Evolutionary conservation across 1,284 basidiomycete genomes (phyloP), one percentile per base, ranked within the genome.

Genomic region (Pyrrhoderma lamaoense): DNA sequence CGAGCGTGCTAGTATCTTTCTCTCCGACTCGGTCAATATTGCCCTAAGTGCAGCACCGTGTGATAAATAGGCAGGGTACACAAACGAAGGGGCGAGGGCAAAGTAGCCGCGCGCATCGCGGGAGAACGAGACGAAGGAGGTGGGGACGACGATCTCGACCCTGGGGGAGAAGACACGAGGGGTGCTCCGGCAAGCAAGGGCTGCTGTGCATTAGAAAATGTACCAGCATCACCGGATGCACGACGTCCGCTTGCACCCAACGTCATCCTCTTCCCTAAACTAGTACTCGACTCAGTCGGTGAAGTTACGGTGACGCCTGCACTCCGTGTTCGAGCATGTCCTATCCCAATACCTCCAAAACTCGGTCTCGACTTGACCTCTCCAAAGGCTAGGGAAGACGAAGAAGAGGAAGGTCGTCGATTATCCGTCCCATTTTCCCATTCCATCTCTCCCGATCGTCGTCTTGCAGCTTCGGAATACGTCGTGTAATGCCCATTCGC

Each of bases 21-120:
- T 22, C 22, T 54, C 52, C 22, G 40, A 27, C 13, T 47, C 51
- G 11, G 45, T 36, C 14, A 53, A 27, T 11, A 40, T 40, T 9
- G 31, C 34, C 27, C 27, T 31, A 5, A 31, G 11, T 31, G 11
- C 27, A 31, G 11, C 27, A 5, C 27, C 27, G 19, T 18, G 36
- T 31, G 38, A 40, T 23, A 42, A 34, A 16, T 19, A 38, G 21
- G 47, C 36, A 31, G 38, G 16, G 18, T 25, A n/a, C 4, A 11
- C 38, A 19, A 23, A 31, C 5, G 36, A 47, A 39, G 45, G 8
- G 45, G 23, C 25, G 45, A 16, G 4, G 45, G 37, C 7, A 38
- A 21, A 21, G 16, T 47, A 23, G 46, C 27, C n/a, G 46, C 36
- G n/a, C 37, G 21, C 13, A 18, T 22, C 11, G 18, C 21, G 14